These are phyloP conservation scores for Knufia fluminis DNA, from an alignment of 2,329 filamentous ascomycete genomes.

Conservation along the genomic window DNA sequence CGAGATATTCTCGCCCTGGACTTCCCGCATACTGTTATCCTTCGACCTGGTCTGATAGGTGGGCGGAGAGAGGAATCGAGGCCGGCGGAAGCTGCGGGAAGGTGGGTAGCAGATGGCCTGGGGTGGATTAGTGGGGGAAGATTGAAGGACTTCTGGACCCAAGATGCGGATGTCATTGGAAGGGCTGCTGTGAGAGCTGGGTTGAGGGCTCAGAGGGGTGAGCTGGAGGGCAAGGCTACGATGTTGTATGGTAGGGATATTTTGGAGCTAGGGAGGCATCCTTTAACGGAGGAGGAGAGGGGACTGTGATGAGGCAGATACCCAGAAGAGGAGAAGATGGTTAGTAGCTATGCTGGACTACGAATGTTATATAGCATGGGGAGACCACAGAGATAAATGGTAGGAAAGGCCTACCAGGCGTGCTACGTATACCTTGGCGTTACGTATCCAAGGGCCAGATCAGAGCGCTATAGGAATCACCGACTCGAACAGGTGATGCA, in stretches of 20 bases:
- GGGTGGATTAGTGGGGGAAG: conserved; percentile 44
- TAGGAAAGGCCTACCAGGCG: too few relatives aligned
- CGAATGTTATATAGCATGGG: too few relatives aligned
- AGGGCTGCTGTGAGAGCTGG: conserved; percentile 32
- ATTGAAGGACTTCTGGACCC: conserved; percentile 58
- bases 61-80: conserved; percentile 58
- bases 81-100: conserved; percentile 47
- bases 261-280: conserved; percentile 25
- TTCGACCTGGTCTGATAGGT: conserved; percentile 65
- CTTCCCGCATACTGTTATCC: conserved; percentile 69
- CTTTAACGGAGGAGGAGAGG: conserved; percentile 20
- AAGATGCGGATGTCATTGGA: conserved; percentile 64
- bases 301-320: neutral
- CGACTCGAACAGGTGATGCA: too few relatives aligned
- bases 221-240: conserved; percentile 35
- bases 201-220: conserved; percentile 32
- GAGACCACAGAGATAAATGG: too few relatives aligned
- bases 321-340: neutral
- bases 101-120: conserved; percentile 47
- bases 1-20: conserved; percentile 60
- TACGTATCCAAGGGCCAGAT: too few relatives aligned
- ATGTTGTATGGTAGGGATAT: conserved; percentile 31
- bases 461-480: too few relatives aligned
- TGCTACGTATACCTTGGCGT: too few relatives aligned
- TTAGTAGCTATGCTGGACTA: too few relatives aligned